Conservation (phyloP, 306 rosid species). For the Lagenaria siceraria region DNA sequence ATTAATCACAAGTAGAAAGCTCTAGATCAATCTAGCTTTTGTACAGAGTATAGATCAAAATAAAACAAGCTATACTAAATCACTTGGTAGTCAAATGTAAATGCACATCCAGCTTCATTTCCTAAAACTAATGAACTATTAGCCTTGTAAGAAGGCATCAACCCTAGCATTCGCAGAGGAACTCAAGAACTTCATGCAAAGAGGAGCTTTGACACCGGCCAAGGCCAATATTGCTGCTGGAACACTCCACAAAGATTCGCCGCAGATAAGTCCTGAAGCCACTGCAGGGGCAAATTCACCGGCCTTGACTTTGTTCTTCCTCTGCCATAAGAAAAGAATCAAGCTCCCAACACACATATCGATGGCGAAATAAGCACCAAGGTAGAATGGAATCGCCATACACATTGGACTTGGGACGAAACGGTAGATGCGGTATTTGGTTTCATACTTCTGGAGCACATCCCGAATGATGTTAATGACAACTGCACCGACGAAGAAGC, state of each 20-base stretch:
- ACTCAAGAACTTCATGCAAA: slow-evolving; percentile 62
- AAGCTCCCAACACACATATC: slow-evolving; percentile 75
- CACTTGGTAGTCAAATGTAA: not conserved
- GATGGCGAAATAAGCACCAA: slow-evolving; percentile 53
- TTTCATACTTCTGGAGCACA: slow-evolving; percentile 26
- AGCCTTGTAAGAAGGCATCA: slow-evolving; percentile 17
- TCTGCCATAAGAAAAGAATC: slow-evolving; percentile 38
- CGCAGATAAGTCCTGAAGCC: slow-evolving; percentile 64
- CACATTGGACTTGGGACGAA: slow-evolving; percentile 52
- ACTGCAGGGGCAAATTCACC: slow-evolving; percentile 38
- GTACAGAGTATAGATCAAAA: not conserved
- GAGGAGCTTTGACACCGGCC: slow-evolving; percentile 36
- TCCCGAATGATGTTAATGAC: slow-evolving; percentile 22
- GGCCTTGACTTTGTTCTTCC: slow-evolving; percentile 26
- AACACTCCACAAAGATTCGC: slow-evolving; percentile 64
- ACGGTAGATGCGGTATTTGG: slow-evolving; percentile 19
- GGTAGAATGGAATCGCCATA: slow-evolving; percentile 65
- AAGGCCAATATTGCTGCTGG: slow-evolving; percentile 54
- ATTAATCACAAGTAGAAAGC: not conserved
- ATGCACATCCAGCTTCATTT: not conserved
- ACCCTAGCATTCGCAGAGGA: slow-evolving; percentile 25
- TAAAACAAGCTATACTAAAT: not conserved
- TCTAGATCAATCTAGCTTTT: not conserved
- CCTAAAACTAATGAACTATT: not conserved
- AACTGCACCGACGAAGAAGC: slow-evolving; percentile 23